Evolutionary conservation across 164 flowering plant genomes (phyloP), one percentile per base, ranked within the genome.

Genomic region (Amborella trichopoda): DNA sequence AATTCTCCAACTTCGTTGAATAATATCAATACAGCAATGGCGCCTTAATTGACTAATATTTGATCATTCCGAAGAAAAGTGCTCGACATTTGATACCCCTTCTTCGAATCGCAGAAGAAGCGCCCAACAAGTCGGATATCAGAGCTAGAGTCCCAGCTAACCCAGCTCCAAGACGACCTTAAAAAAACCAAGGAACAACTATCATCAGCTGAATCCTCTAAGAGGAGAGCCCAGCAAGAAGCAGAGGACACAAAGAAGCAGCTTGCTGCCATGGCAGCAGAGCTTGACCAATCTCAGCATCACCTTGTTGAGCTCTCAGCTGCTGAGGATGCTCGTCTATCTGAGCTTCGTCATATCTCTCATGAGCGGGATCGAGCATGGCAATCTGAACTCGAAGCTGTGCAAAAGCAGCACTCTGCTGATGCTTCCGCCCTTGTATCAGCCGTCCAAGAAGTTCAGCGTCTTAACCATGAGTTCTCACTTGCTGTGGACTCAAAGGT

Each of bases 201-300:
- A 24, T 51, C 16, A 58, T 58, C 63, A 5, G 75, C 87, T 3
- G 89, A 93, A 52, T 65, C 81, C 59, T 58, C 58, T 24, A 83
- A 72, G 68, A 61, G 39, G 47, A 67, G 55, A 38, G 86, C 81
- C 10, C 67, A 68, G 56, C 68, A 59, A 44, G 90, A 88, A 23
- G 94, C 87, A n/a, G 91, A 82, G 52, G 87, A 82, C 24, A 59
- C 77, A 34, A 70, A 72, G 65, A 71, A 73, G 54, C 76, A 82
- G 59, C 68, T 83, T 6, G 33, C 38, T 8, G 75, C 59, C 45
- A 24, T 85, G 53, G 68, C 86, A 28, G 48, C 49, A 16, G 70
- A 81, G 62, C 71, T 78, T 3, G 81, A 80, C 39, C 85, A 75
- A 25, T 69, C 83, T 5, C 70, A 81, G 45, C 56, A 56, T 54